These are phyloP conservation scores for Tripidium arundinaceum DNA, from an alignment of 202 grass and related monocot species.

Conservation along the genomic window DNA sequence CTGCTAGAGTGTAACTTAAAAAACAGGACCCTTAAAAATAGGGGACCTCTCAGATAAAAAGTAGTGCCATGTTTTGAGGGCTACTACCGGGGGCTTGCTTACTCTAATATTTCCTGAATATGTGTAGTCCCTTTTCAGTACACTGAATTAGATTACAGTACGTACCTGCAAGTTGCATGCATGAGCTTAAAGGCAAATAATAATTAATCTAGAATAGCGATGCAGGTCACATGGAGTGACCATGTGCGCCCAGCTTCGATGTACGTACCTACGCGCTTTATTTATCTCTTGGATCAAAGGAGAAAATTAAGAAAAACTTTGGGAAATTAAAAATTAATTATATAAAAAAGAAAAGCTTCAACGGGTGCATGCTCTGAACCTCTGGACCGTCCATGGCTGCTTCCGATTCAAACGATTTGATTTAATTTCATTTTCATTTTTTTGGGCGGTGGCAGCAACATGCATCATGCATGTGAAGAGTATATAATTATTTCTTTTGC, in stretches of 20 bases:
- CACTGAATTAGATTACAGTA: neutral
- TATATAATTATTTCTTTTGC: neutral
- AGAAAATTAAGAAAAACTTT: neutral
- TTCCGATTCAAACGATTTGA: constrained; percentile 21
- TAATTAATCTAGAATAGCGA: constrained; percentile 18
- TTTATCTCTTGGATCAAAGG: neutral
- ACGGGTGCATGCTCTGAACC: constrained; percentile 8
- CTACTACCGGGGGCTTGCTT: too few species aligned
- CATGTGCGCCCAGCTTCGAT: constrained; percentile 50
- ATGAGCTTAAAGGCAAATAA: neutral
- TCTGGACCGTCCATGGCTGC: constrained; percentile 12
- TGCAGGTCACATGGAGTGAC: constrained; percentile 41
- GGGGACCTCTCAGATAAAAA: too few species aligned
- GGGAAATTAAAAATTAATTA: too few species aligned
- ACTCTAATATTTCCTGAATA: neutral
- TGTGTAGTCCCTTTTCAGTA: neutral
- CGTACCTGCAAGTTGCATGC: neutral
- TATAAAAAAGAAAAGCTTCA: too few species aligned
- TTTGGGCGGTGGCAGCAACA: constrained; percentile 20
- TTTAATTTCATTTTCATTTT: neutral
- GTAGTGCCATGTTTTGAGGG: too few species aligned
- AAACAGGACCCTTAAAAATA: too few species aligned
- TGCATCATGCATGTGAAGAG: constrained; percentile 36
- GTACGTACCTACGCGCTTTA: constrained; percentile 5
- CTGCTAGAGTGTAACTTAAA: too few species aligned